Evolutionary conservation across 164 flowering plant species (phyloP), one percentile per base, ranked within the genome.

Genomic region (Berberis vulgaris): DNA sequence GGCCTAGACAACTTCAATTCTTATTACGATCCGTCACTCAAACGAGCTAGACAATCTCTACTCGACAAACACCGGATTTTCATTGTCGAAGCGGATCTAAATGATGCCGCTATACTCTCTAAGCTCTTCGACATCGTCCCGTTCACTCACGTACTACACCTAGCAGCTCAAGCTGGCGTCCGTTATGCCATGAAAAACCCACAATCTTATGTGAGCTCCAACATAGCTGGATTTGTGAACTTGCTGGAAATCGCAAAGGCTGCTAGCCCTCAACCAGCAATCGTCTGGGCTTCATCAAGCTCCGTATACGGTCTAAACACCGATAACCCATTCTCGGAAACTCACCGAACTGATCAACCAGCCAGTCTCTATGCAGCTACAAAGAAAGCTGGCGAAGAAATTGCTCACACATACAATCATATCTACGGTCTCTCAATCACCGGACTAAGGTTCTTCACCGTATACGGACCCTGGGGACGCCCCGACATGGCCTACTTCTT

Each of bases 401-500:
- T 91, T 54, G 96, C 97, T 4, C 97, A 91, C 67, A 86, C 96
- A 1, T 91, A 91, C 65, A 91, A 91, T 67, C 96, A 91, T 64
- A 91, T 91, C 46, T 86, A 91, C 77, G 98, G 96, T 1, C 77
- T 92, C 7, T 79, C 98, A 38, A 69, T 92, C 50, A 92, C 98
- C 49, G 98, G 88, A 0, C 68, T 92, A 0, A 60, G 98, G 7
- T 92, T 92, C 73, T 92, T 92, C 76, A 89, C 98, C 0, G 98
- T 92, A 0, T 92, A 92, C 74, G 98, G 98, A 0, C 98, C 98
- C 0, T 88, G 94, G 95, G 97, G 82, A 0, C 69, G 96, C 13
- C 98, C 96, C 7, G 98, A 91, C 72, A 91, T 91, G 98, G 98
- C 98, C 1, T 89, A 92, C 67, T 92, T 86, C 77, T 92, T 83